A percentile compares a stretch with the other conserved stretches of the same genome.
Conservation (phyloP, 2,329 filamentous ascomycete species). For the Plectosphaerella cucumerina region DNA sequence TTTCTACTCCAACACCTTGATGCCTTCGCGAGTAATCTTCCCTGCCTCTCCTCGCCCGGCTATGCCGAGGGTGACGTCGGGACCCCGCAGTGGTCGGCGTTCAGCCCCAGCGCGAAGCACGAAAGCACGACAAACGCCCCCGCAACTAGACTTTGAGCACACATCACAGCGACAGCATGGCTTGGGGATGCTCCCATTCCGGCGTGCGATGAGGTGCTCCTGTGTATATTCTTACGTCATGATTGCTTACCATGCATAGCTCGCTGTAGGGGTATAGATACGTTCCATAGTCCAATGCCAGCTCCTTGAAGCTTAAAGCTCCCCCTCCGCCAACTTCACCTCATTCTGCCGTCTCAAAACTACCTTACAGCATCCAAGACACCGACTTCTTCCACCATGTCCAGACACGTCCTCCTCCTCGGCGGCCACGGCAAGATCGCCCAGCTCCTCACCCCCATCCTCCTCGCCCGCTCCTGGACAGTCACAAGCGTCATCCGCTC, state of each 20-base stretch:
- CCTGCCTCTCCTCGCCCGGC: too few species aligned
- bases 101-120: neutral
- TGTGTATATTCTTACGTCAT: neutral
- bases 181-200: neutral
- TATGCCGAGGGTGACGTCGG: neutral
- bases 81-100: neutral
- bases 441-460: conserved; percentile 69
- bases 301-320: too few species aligned
- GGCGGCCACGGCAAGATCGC: conserved; percentile 80
- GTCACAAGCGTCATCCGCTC: conserved; percentile 76
- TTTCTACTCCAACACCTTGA: too few species aligned
- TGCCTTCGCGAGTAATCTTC: too few species aligned
- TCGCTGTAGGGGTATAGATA: too few species aligned
- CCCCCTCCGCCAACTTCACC: too few species aligned
- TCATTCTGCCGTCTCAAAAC: too few species aligned
- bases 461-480: conserved; percentile 69
- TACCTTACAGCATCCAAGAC: too few species aligned
- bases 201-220: neutral
- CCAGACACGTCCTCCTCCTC: conserved; percentile 62
- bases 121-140: too few species aligned
- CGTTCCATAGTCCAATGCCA: too few species aligned
- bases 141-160: too few species aligned
- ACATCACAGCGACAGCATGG: neutral
- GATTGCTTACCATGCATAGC: neutral
- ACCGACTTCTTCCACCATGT: conserved; percentile 13